Conservation (phyloP, 148 eudicot genomes). For the Vaccinium macrocarpon region DNA sequence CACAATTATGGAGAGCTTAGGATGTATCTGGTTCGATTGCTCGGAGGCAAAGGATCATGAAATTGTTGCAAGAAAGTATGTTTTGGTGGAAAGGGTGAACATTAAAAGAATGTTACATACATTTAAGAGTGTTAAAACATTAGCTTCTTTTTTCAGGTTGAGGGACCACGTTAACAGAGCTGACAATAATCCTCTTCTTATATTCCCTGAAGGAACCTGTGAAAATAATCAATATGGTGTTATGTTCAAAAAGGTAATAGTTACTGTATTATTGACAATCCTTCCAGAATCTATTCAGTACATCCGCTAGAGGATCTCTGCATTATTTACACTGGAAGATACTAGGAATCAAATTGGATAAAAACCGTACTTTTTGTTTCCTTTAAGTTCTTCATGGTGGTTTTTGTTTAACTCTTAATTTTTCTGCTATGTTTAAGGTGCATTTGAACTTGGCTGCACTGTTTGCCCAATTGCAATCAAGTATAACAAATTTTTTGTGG, state of each 20-base stretch:
- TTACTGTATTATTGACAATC: not conserved
- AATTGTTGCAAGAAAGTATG: slow-evolving; percentile 84
- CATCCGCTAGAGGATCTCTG: not conserved
- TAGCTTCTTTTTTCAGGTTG: slow-evolving; percentile 54
- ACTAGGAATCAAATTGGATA: not conserved
- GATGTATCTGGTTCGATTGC: slow-evolving; percentile 98
- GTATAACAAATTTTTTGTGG: slow-evolving; percentile 96
- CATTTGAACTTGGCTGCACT: slow-evolving; percentile 91
- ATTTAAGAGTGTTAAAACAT: not conserved
- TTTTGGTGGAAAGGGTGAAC: not conserved
- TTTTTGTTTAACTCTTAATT: slow-evolving; percentile 1
- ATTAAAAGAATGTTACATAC: not conserved
- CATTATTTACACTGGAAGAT: not conserved
- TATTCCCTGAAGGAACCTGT: slow-evolving; percentile 99
- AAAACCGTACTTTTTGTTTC: slow-evolving; percentile 9
- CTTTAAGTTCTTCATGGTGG: not conserved
- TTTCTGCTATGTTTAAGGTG: slow-evolving; percentile 52
- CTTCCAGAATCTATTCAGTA: too few species aligned
- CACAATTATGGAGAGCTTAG: slow-evolving; percentile 88
- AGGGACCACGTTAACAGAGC: slow-evolving; percentile 87
- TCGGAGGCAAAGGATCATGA: slow-evolving; percentile 92
- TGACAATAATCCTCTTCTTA: slow-evolving; percentile 91
- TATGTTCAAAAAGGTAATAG: slow-evolving; percentile 88
- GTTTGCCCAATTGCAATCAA: slow-evolving; percentile 95
- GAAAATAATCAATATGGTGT: slow-evolving; percentile 95